Percentiles rank a stretch among this genome's conserved stretches.
phyloP scores from a whole-genome alignment of 2,329 filamentous ascomycete species.

The Colletotrichum viniferum region DNA sequence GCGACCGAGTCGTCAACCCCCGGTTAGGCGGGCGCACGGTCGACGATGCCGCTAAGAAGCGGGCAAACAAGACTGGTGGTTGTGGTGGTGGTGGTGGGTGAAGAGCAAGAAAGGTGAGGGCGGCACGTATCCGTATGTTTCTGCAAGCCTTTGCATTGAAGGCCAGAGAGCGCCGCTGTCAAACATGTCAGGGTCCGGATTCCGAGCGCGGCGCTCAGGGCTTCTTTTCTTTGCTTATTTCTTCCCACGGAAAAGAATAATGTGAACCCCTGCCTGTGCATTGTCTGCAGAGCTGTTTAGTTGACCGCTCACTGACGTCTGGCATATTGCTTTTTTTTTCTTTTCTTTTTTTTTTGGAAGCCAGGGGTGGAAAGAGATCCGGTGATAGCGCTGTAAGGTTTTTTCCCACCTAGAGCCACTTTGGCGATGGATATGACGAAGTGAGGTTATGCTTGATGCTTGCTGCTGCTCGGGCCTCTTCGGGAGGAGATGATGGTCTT shows the following conservation, averaged over 20 bases:
- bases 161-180: not conserved
- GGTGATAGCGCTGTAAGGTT: not conserved
- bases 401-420: not conserved
- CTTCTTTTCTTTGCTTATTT: not conserved
- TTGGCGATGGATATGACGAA: not conserved
- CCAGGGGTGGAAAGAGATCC: not conserved
- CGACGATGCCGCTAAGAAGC: not conserved
- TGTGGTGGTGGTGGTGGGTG: not conserved
- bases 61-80: not conserved
- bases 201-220: not conserved
- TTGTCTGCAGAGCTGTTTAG: not conserved
- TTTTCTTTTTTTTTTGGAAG: not conserved
- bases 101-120: not conserved
- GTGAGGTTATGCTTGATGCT: not conserved
- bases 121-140: not conserved
- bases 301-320: not conserved
- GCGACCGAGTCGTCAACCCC: not conserved
- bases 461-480: not conserved
- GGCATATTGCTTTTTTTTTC: not conserved
- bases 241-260: not conserved
- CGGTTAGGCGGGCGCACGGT: not conserved
- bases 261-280: not conserved
- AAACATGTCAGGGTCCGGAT: not conserved
- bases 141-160: not conserved
- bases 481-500: not conserved